Evolutionary conservation across 305 asterid species (phyloP), one percentile per base, ranked within the genome.

Genomic region (Fraxinus latifolia): DNA sequence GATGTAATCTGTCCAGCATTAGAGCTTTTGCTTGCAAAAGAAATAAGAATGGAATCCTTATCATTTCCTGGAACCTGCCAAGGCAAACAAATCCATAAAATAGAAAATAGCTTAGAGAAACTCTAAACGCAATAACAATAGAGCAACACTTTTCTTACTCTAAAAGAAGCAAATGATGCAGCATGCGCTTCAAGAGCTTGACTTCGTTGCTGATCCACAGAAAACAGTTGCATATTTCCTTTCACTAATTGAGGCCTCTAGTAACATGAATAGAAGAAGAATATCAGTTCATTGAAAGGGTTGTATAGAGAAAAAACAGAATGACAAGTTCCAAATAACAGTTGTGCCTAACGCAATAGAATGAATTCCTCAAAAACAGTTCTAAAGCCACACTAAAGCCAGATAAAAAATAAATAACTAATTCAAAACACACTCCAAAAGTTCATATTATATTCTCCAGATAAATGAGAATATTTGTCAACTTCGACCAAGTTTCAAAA

Each of bases 111-210:
- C 76, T 50, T 72, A 78, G 73, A 39, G 73, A 80, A 79, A 80
- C 32, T 81, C 27, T 79, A 37, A 15, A 70, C 2, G 4, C 76
- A 70, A 70, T 70, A 29, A 7, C 44, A 70, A 77, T 19, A 76
- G 70, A 29, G 71, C 44, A 82, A 80, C 32, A 77, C 25, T 11
- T 14, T 3, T 79, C 87, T 78, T 90, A 96, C 99, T 86, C 93
- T 91, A 82, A 92, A 86, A 81, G 98, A 82, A 79, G 98, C 97
- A 91, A 96, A 96, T 76, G 98, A 87, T 77, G 99, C 98, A 85
- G 99, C 97, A 90, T 96, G 99, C 79, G 99, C 98, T 90, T 96
- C 98, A 80, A 96, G 98, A 81, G 98, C 97, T 89, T 96, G 99
- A 83, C 99, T 96, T 60, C 98, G 94, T 84, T 96, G 99, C 88